Conservation (phyloP, 768 basidiomycete species). For the Mycena haematopus region DNA sequence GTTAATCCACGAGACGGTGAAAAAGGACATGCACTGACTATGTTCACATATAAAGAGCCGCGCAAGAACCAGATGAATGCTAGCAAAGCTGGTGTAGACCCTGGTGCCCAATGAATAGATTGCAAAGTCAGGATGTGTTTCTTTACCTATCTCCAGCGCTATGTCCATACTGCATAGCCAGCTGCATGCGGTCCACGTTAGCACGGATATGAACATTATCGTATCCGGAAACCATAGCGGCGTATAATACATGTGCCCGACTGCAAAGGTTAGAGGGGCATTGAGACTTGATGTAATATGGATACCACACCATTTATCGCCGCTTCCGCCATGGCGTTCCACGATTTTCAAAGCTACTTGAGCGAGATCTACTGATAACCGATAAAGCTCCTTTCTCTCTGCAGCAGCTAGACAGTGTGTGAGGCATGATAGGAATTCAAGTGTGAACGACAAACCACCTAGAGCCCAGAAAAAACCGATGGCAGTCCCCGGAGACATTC, state of each 20-base stretch:
- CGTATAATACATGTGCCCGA: conserved; percentile 66
- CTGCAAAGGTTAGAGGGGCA: conserved; percentile 39
- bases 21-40: conserved; percentile 44
- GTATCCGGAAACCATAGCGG: conserved; percentile 69
- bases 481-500: conserved; percentile 72
- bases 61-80: conserved; percentile 58
- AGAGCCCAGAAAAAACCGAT: conserved; percentile 78
- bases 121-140: not conserved
- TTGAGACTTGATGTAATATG: not conserved
- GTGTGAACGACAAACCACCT: conserved; percentile 46
- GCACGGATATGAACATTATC: conserved; percentile 69
- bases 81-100: conserved; percentile 67
- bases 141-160: conserved; percentile 70
- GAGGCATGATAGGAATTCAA: not conserved
- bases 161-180: conserved; percentile 68
- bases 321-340: conserved; percentile 64
- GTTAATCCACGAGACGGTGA: conserved; percentile 5
- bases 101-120: conserved; percentile 39
- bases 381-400: conserved; percentile 66
- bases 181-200: conserved; percentile 65
- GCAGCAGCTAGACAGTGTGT: conserved; percentile 51
- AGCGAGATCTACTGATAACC: conserved; percentile 72
- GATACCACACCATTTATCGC: conserved; percentile 69
- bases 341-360: conserved; percentile 73
- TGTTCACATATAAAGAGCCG: conserved; percentile 68